phyloP scores from a whole-genome alignment of 2,329 filamentous ascomycete genomes.

The Coniochaeta sp. region DNA sequence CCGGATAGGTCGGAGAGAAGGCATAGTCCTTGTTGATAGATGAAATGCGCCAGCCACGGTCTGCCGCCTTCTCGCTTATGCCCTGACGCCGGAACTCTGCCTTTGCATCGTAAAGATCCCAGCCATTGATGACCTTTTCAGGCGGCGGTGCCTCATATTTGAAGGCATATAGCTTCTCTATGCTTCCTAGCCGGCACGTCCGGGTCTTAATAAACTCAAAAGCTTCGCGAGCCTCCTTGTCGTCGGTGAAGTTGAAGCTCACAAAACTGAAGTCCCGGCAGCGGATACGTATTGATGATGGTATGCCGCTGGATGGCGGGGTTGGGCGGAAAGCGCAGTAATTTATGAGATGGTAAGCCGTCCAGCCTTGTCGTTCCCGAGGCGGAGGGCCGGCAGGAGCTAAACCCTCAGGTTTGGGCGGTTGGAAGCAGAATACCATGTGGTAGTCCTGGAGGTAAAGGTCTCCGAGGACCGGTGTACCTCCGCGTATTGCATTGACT shows the following conservation, averaged over 20 bases:
- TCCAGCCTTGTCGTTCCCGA: constrained; percentile 66
- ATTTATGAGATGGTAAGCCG: constrained; percentile 87
- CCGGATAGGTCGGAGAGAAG: constrained; percentile 91
- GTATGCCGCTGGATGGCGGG: constrained; percentile 58
- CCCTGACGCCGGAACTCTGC: constrained; percentile 84
- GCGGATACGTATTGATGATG: constrained; percentile 77
- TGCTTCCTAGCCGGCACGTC: constrained; percentile 72
- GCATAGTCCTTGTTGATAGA: constrained; percentile 82
- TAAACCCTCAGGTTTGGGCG: constrained; percentile 13
- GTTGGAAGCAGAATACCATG: constrained; percentile 41
- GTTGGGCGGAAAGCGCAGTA: constrained; percentile 72
- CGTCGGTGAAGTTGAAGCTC: constrained; percentile 77
- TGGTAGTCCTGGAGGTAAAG: constrained; percentile 33
- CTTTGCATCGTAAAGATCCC: constrained; percentile 77
- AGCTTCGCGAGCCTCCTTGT: constrained; percentile 68
- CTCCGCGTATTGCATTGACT: constrained; percentile 17
- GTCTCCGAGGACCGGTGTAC: constrained; percentile 17
- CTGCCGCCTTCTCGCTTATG: constrained; percentile 69
- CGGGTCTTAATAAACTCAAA: constrained; percentile 79
- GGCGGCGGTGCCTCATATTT: constrained; percentile 66
- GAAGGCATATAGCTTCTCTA: constrained; percentile 91
- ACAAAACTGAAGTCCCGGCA: constrained; percentile 93
- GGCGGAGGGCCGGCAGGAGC: constrained; percentile 17
- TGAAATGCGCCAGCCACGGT: constrained; percentile 82
- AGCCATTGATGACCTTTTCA: constrained; percentile 71